These are phyloP conservation scores for Opeltia flavorubescens DNA, from an alignment of 495 filamentous ascomycete species.

Conservation along the genomic window DNA sequence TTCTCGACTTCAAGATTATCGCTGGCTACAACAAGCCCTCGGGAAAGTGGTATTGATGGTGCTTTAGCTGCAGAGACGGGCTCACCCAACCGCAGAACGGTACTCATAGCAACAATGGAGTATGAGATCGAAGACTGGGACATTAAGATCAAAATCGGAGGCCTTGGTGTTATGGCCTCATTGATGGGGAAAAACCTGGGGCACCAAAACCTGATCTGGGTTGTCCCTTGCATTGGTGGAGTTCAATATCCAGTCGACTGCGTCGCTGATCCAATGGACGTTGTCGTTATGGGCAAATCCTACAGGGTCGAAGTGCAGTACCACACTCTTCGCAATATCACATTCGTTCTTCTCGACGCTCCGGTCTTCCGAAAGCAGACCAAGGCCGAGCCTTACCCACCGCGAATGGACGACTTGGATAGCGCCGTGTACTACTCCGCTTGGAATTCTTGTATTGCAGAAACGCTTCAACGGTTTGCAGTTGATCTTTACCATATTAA, in stretches of 20 bases:
- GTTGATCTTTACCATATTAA: conserved; percentile 70
- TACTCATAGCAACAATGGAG: conserved; percentile 37
- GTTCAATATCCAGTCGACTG: conserved; percentile 33
- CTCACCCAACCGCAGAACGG: conserved; percentile 18
- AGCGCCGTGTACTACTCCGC: conserved; percentile 49
- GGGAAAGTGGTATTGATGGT: background rate
- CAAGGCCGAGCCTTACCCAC: conserved; percentile 30
- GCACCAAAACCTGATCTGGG: conserved; percentile 37
- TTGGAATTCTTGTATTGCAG: conserved; percentile 50
- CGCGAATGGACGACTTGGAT: conserved; percentile 36
- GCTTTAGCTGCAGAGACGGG: background rate
- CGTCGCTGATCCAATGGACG: conserved; percentile 27
- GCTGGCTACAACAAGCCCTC: background rate
- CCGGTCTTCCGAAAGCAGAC: conserved; percentile 33
- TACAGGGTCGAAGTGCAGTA: conserved; percentile 31
- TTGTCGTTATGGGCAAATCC: conserved; percentile 26
- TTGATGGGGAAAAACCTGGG: conserved; percentile 34
- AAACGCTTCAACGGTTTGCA: conserved; percentile 39
- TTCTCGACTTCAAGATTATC: background rate
- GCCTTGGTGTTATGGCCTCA: conserved; percentile 36
- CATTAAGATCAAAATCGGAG: conserved; percentile 36
- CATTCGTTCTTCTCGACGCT: conserved; percentile 33
- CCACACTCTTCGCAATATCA: conserved; percentile 33
- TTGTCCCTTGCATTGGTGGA: conserved; percentile 34
- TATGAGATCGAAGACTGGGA: conserved; percentile 37